Conservation (phyloP, 257 asterid genomes). For the Fraxinus pennsylvanica region DNA sequence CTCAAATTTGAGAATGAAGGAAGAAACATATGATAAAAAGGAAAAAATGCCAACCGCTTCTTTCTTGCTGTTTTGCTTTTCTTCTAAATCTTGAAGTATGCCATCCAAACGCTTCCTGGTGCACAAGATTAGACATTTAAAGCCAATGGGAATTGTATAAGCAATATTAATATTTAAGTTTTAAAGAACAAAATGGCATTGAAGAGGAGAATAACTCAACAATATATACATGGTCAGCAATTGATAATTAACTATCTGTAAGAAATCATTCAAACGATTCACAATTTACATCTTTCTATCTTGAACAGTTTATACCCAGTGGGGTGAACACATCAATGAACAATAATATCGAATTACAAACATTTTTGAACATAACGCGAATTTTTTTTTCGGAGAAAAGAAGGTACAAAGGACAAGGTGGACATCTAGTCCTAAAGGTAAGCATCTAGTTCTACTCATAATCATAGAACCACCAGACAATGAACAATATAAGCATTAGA, state of each 20-base stretch:
- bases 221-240: background rate
- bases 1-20: background rate
- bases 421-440: background rate
- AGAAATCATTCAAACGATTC: background rate
- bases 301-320: background rate
- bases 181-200: background rate
- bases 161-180: conserved; percentile 11
- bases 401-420: background rate
- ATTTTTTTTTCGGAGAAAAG: background rate
- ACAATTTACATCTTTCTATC: background rate
- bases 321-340: background rate
- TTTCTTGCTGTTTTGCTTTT: conserved; percentile 88
- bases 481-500: background rate
- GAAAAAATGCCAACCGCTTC: conserved; percentile 65
- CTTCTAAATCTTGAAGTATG: conserved; percentile 87
- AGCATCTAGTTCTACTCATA: background rate
- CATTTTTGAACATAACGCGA: background rate
- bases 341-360: background rate
- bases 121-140: conserved; percentile 17
- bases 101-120: conserved; percentile 84
- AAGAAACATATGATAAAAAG: conserved; percentile 11
- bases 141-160: background rate
- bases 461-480: background rate
- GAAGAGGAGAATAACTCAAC: background rate
- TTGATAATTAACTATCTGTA: background rate